Conservation (phyloP, 305 asterid species). For the Petunia hybrid region DNA sequence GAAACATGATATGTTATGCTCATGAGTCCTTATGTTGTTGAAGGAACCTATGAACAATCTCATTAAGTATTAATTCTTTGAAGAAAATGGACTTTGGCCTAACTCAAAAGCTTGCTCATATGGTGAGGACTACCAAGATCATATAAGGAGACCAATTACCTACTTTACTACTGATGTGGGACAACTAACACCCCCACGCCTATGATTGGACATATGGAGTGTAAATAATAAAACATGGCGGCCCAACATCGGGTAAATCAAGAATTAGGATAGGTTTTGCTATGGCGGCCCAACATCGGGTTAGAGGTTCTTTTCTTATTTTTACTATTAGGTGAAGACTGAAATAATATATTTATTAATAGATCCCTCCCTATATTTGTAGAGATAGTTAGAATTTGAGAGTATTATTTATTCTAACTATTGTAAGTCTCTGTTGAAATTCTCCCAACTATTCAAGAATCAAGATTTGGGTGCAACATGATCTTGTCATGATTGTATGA, state of each 20-base stretch:
- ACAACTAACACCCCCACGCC: too few species aligned
- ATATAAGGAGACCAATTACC: too few species aligned
- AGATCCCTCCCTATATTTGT: background rate
- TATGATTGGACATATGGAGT: too few species aligned
- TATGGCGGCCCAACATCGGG: too few species aligned
- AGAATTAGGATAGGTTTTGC: too few species aligned
- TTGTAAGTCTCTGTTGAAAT: background rate
- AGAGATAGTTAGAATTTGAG: background rate
- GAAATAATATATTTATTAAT: too few species aligned
- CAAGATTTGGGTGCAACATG: background rate
- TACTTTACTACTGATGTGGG: too few species aligned
- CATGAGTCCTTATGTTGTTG: background rate
- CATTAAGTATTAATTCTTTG: slow-evolving; percentile 9
- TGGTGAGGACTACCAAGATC: too few species aligned
- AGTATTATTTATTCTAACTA: slow-evolving; percentile 15
- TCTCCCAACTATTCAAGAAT: background rate
- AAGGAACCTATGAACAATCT: slow-evolving; percentile 17
- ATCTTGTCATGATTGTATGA: background rate
- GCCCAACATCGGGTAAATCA: too few species aligned
- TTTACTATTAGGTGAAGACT: background rate
- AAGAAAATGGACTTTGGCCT: too few species aligned
- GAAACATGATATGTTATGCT: slow-evolving; percentile 8
- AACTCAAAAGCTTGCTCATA: too few species aligned
- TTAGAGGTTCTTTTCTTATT: slow-evolving; percentile 21
- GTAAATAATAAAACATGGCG: too few species aligned